These are phyloP conservation scores for Picea abies DNA, from an alignment of 83 land plant genomes.

Conservation along the genomic window DNA sequence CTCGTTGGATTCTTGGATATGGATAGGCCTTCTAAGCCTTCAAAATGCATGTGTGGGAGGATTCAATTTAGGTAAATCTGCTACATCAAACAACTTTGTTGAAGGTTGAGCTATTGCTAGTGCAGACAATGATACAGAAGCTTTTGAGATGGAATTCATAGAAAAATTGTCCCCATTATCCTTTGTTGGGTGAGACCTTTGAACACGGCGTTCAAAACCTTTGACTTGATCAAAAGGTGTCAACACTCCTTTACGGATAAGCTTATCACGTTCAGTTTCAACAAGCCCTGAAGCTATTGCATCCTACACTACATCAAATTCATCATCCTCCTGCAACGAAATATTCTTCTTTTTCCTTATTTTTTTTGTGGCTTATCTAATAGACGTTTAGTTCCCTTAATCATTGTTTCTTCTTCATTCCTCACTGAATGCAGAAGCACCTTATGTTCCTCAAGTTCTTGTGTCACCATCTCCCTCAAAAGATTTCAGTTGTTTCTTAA, in stretches of 20 bases:
- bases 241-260: slow-evolving; percentile 84
- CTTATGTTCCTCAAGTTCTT: slow-evolving; percentile 29
- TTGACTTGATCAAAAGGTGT: slow-evolving; percentile 86
- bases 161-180: slow-evolving; percentile 33
- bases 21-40: slow-evolving; percentile 28
- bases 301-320: slow-evolving; percentile 85
- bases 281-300: slow-evolving; percentile 81
- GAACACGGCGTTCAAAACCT: slow-evolving; percentile 92
- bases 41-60: slow-evolving; percentile 82
- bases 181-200: slow-evolving; percentile 50
- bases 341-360: slow-evolving; percentile 20
- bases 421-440: slow-evolving; percentile 5
- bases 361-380: slow-evolving; percentile 16
- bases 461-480: slow-evolving; percentile 38
- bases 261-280: slow-evolving; percentile 92
- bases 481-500: slow-evolving; percentile 47
- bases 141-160: slow-evolving; percentile 59
- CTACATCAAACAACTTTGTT: slow-evolving; percentile 79
- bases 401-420: slow-evolving; percentile 14
- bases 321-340: slow-evolving; percentile 71
- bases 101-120: slow-evolving; percentile 72
- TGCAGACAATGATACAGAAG: slow-evolving; percentile 57
- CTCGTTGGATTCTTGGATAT: slow-evolving; percentile 8
- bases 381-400: slow-evolving; percentile 20
- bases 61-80: slow-evolving; percentile 71